Percentiles rank a stretch among this genome's conserved stretches.
Conservation (phyloP, 2,329 filamentous ascomycete species). For the Microdochium bolleyi region DNA sequence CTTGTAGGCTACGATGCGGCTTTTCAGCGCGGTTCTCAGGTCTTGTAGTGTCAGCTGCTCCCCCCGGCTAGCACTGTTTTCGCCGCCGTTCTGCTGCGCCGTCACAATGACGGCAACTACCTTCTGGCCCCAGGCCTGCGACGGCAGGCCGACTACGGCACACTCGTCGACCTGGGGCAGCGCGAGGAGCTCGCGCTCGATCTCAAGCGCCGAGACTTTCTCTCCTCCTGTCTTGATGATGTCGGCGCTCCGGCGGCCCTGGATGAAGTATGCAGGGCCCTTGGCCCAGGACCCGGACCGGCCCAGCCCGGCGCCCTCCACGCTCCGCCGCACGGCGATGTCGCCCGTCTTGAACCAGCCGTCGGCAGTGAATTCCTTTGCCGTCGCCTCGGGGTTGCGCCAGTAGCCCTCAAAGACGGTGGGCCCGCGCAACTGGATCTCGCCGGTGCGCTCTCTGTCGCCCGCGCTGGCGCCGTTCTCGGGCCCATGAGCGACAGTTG, state of each 20-base stretch:
- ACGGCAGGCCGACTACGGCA: constrained; percentile 81
- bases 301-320: constrained; percentile 47
- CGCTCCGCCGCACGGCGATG: constrained; percentile 60
- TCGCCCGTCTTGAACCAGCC: constrained; percentile 95
- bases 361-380: constrained; percentile 66
- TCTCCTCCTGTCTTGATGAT: constrained; percentile 98
- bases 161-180: constrained; percentile 73
- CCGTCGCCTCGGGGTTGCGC: constrained; percentile 75
- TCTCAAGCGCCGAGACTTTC: constrained; percentile 83
- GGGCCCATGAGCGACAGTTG: constrained; percentile 56
- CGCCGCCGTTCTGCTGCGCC: constrained; percentile 34
- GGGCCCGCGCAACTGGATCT: constrained; percentile 87
- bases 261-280: constrained; percentile 71
- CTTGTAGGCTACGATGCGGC: constrained; percentile 75
- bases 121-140: constrained; percentile 90
- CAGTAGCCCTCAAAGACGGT: constrained; percentile 95
- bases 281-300: constrained; percentile 32
- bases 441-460: constrained; percentile 63
- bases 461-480: constrained; percentile 40
- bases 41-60: constrained; percentile 70
- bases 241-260: constrained; percentile 78
- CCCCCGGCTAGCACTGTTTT: constrained; percentile 28
- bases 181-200: constrained; percentile 86
- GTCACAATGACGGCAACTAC: constrained; percentile 75
- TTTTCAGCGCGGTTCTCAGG: constrained; percentile 76